These are phyloP conservation scores for Letharia columbiana DNA, from an alignment of 495 filamentous ascomycete genomes.

Conservation along the genomic window DNA sequence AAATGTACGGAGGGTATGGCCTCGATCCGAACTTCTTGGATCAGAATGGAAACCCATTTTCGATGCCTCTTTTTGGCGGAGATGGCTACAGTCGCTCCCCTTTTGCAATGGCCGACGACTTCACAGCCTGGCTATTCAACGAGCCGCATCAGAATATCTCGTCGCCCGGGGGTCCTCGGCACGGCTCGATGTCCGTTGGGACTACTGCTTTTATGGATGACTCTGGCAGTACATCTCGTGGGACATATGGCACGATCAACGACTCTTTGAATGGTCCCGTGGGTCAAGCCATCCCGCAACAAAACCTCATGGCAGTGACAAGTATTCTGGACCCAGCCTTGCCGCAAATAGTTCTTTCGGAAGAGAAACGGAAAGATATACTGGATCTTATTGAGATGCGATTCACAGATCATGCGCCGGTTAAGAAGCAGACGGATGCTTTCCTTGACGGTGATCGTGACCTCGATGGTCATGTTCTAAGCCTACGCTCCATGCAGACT, in stretches of 20 bases:
- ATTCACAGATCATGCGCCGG: conserved; percentile 67
- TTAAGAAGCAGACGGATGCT: conserved; percentile 65
- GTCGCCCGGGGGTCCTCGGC: conserved; percentile 27
- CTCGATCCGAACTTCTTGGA: conserved; percentile 40
- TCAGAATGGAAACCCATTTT: conserved; percentile 55
- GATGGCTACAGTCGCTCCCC: conserved; percentile 80
- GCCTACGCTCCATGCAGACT: conserved; percentile 86
- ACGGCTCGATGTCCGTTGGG: conserved; percentile 24
- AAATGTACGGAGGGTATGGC: conserved; percentile 14
- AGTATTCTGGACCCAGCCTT: conserved; percentile 79
- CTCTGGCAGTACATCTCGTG: conserved; percentile 7
- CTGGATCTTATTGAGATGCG: conserved; percentile 76
- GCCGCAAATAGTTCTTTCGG: conserved; percentile 71
- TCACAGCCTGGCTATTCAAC: conserved; percentile 85
- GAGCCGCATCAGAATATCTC: conserved; percentile 35
- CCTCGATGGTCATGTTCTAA: conserved; percentile 68
- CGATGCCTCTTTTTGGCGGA: conserved; percentile 75
- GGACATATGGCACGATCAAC: conserved; percentile 13
- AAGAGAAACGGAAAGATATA: conserved; percentile 76
- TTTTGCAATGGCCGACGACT: conserved; percentile 83
- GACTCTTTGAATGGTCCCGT: conserved; percentile 19
- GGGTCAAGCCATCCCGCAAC: conserved; percentile 26
- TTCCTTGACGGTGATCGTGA: conserved; percentile 63
- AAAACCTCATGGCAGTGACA: conserved; percentile 86
- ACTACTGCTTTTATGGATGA: conserved; percentile 26